Percentiles rank a stretch among this genome's conserved stretches.
Evolutionary conservation across 257 asterid species (phyloP).

Genomic region (Solanum sparsipilum): DNA sequence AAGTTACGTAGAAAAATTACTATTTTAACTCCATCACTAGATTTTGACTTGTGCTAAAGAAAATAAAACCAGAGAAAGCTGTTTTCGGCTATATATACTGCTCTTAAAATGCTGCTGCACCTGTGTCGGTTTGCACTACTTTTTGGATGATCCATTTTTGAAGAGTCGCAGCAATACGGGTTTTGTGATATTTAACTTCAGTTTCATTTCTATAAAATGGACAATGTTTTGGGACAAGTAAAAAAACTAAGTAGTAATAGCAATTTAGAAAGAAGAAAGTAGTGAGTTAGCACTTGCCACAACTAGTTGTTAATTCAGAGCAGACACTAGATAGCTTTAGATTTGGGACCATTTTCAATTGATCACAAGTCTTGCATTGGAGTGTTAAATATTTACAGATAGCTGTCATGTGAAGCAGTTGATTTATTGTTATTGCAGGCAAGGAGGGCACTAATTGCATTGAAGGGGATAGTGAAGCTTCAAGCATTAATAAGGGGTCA

Average conservation of each 20-base stretch:
- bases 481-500: conserved; percentile 94
- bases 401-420: not conserved
- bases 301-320: not conserved
- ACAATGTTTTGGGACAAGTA: not conserved
- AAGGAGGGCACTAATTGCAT: conserved; percentile 78
- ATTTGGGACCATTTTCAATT: not conserved
- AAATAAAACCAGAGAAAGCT: not conserved
- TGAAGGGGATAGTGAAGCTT: conserved; percentile 81
- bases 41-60: not conserved
- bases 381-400: not conserved
- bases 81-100: not conserved
- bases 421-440: conserved; percentile 32
- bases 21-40: too few relatives aligned
- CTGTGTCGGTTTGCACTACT: not conserved
- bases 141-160: not conserved
- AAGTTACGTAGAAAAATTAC: not conserved
- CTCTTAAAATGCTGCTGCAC: not conserved
- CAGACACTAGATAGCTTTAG: not conserved
- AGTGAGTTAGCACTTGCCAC: too few relatives aligned
- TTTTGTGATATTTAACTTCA: not conserved
- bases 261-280: not conserved
- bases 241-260: not conserved
- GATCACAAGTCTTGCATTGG: not conserved
- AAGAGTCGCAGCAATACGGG: not conserved
- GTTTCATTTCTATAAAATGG: not conserved